Base-by-base conservation (phyloP, 2,329 filamentous ascomycete genomes). In the Fusarium sp. region DNA sequence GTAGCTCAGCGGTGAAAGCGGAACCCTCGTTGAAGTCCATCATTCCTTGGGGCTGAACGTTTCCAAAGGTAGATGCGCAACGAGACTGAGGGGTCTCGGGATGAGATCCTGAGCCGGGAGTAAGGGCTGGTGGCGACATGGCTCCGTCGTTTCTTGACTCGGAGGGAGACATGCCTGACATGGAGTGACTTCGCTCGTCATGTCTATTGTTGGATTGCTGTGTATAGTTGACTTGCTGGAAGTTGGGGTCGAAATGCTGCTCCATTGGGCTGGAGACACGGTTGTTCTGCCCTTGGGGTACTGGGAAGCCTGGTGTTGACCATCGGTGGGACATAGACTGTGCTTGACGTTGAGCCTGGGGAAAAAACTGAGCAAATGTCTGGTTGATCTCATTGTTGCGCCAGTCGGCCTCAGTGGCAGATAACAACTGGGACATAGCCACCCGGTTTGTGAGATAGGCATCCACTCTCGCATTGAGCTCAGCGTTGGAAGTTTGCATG, bases 401-500 rank as follows among this genome's bases (percentile, higher is more conserved):
- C 76, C 80, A 82, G 22, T 80, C 75, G 3, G 79, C 76, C 36
- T 81, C 78, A 2, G 78, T 77, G 2, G 73, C 73, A 5, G 76
- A 75, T 2, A 83, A 75, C 56, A 83, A 75, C 26, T 79, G 78
- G 6, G 80, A 81, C 80, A 85, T 81, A 10, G 80, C 82, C 3
- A 83, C 74, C 10, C 80, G 78, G 58, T 81, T 84, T 0, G 78
- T 77, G 20, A 85, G 70, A 58, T 81, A 85, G 8, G 82, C 79
- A 38, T 88, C 87, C 5, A 92, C 80, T 40, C 88, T 83, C 28
- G 86, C 83, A 75, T 91, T 91, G 77, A 92, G 86, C 63, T 89
- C 86, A 26, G 84, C 78, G 2, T 88, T 89, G 17, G 82, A 82
- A 3, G 87, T 90, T 69, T 89, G 85, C 61, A 92, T 81, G 72